phyloP scores from a whole-genome alignment of 1,139 yeast species.

The Suhomyces ambrosiae region DNA sequence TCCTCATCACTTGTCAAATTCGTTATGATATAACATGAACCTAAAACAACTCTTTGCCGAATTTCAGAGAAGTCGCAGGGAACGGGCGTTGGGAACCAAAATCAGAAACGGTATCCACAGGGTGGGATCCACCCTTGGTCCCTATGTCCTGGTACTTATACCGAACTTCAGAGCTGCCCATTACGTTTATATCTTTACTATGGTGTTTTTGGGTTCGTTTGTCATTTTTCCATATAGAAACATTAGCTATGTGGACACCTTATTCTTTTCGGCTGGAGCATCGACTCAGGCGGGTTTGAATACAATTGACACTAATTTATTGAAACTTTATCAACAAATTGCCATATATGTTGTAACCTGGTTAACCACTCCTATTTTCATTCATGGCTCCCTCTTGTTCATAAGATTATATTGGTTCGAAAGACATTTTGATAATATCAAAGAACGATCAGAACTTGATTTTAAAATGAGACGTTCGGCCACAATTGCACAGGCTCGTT shows the following conservation, averaged over 20 bases:
- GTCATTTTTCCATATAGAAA: constrained; percentile 73
- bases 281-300: constrained; percentile 92
- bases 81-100: constrained; percentile 21
- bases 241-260: constrained; percentile 70
- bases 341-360: constrained; percentile 59
- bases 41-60: constrained; percentile 8
- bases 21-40: constrained; percentile 6
- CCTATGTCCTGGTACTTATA: constrained; percentile 52
- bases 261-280: constrained; percentile 75
- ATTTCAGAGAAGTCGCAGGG: constrained; percentile 11
- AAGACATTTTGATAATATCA: constrained; percentile 80
- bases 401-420: constrained; percentile 91
- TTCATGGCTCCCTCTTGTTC: constrained; percentile 77
- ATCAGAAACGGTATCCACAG: constrained; percentile 30
- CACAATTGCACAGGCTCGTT: constrained; percentile 67
- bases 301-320: constrained; percentile 64
- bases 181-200: constrained; percentile 59
- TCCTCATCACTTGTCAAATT: neutral
- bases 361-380: constrained; percentile 84
- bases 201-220: constrained; percentile 67
- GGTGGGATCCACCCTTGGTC: constrained; percentile 32
- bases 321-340: constrained; percentile 78
- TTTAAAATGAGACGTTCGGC: constrained; percentile 80
- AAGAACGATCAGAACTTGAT: constrained; percentile 69
- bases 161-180: constrained; percentile 83